Base-by-base conservation (phyloP, 129 eudicot genomes). In the Arctium lappa region DNA sequence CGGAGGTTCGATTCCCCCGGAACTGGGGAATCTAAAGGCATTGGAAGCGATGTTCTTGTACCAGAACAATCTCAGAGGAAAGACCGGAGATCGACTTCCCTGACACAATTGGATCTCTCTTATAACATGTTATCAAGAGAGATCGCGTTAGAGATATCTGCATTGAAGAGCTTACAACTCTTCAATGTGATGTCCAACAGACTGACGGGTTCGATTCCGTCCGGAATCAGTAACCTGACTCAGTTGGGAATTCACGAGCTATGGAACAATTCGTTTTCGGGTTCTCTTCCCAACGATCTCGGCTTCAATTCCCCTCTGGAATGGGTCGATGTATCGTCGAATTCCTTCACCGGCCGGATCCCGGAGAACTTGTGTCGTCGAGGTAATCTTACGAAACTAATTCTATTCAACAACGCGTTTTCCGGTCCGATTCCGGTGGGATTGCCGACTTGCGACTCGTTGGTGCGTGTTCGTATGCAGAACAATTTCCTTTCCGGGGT, bases 301-400 rank as follows among this genome's bases (percentile, higher is more conserved):
- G 97, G 97, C 74, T 33, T 68, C 2, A 88, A 84, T 83, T 85
- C 97, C 0, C 93, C 97, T 11, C 82, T 95, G 0, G 94, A 91
- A 75, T 92, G 97, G 97, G 84, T 95, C 46, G 99, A 95, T 73
- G 30, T 95, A n/a, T 95, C 97, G 2, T 88, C 97, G 9, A 95
- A 95, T 63, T 87, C 97, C 7, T 84, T 95, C 71, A 82, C 94
- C 10, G 98, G 98, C 11, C 86, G 75, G 38, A 88, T 95, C 56
- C 97, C 97, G 0, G 78, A 76, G 7, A 86, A 82, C 74, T 79
- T 95, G 68, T 95, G 98, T 56, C 62, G 37, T 69, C 82, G 53
- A 82, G 97, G 99, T 83, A 95, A 93, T 65, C 95, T 95, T 62
- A 90, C 97, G 10, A 93, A 93, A 83, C 94, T 95, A 32, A 91